phyloP scores from a whole-genome alignment of 2,329 filamentous ascomycete species.

The Cladosporium sp. region DNA sequence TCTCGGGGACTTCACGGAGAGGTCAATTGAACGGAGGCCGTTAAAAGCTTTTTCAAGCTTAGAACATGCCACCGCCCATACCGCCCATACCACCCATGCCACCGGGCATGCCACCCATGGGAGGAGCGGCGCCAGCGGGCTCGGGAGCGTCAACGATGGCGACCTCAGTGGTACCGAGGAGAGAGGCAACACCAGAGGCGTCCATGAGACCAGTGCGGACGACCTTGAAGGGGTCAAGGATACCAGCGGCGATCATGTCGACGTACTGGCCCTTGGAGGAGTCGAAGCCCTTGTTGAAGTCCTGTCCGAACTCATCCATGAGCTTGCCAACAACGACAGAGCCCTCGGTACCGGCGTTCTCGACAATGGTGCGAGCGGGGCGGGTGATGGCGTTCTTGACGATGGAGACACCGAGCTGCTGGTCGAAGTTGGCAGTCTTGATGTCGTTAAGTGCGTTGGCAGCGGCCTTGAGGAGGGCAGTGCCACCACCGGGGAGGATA shows the following conservation, averaged over 20 bases:
- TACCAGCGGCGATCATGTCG: constrained; percentile 96
- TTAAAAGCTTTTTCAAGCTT: constrained; percentile 28
- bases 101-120: constrained; percentile 39
- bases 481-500: constrained; percentile 97
- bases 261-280: constrained; percentile 96
- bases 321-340: constrained; percentile 97
- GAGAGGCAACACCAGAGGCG: constrained; percentile 90
- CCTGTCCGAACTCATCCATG: constrained; percentile 80
- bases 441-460: constrained; percentile 77
- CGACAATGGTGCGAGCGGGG: constrained; percentile 89
- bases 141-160: constrained; percentile 94
- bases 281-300: constrained; percentile 99
- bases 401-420: constrained; percentile 96
- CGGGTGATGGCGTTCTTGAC: constrained; percentile 97
- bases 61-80: constrained; percentile 58
- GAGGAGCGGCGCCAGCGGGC: constrained; percentile 65
- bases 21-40: too few species aligned
- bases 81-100: constrained; percentile 60
- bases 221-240: constrained; percentile 98
- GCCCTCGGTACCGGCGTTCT: constrained; percentile 95
- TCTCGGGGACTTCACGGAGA: too few species aligned
- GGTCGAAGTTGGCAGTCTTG: constrained; percentile 94
- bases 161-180: constrained; percentile 96
- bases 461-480: constrained; percentile 94
- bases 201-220: constrained; percentile 94